phyloP scores from a whole-genome alignment of 208 protist genomes.

The Crithidia mellificae region DNA sequence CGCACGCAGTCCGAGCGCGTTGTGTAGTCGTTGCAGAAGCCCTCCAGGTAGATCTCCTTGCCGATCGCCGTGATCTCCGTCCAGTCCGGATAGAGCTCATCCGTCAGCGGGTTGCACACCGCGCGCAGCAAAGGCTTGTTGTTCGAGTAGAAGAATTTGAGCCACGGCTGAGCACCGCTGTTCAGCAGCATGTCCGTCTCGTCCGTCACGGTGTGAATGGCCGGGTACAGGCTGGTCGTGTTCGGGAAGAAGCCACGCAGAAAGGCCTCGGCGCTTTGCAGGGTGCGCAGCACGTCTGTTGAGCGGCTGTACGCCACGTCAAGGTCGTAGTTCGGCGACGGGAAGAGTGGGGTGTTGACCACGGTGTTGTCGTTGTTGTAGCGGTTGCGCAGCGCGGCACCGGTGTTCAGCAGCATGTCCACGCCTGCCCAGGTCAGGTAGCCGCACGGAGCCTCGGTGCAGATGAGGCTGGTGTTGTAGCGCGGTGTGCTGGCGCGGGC shows the following conservation, averaged over 20 bases:
- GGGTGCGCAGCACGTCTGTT: conserved; percentile 54
- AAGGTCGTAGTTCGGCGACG: conserved; percentile 46
- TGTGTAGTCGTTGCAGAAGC: conserved; percentile 45
- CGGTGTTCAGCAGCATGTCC: conserved; percentile 46
- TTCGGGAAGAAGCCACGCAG: conserved; percentile 51
- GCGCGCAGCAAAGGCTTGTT: conserved; percentile 31
- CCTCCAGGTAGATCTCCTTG: conserved; percentile 46
- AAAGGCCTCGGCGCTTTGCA: conserved; percentile 62
- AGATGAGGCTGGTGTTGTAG: conserved; percentile 43
- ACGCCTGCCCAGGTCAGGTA: conserved; percentile 44
- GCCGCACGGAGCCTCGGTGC: conserved; percentile 49
- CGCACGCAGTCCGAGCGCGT: conserved; percentile 46
- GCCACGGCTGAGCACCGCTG: conserved; percentile 31
- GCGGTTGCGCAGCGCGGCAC: conserved; percentile 39
- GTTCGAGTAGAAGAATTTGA: conserved; percentile 29
- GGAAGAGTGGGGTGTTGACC: conserved; percentile 35
- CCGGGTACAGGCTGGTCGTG: conserved; percentile 40
- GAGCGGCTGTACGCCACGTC: conserved; percentile 60
- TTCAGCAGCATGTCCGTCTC: conserved; percentile 42
- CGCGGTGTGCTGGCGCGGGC: conserved; percentile 29
- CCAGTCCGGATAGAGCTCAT: conserved; percentile 40
- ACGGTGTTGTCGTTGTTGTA: conserved; percentile 40
- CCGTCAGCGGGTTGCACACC: conserved; percentile 40
- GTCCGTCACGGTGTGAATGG: conserved; percentile 45
- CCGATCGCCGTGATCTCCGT: conserved; percentile 42